Conservation (phyloP, 1,284 basidiomycete genomes). For the Xerocomus amazonicus region DNA sequence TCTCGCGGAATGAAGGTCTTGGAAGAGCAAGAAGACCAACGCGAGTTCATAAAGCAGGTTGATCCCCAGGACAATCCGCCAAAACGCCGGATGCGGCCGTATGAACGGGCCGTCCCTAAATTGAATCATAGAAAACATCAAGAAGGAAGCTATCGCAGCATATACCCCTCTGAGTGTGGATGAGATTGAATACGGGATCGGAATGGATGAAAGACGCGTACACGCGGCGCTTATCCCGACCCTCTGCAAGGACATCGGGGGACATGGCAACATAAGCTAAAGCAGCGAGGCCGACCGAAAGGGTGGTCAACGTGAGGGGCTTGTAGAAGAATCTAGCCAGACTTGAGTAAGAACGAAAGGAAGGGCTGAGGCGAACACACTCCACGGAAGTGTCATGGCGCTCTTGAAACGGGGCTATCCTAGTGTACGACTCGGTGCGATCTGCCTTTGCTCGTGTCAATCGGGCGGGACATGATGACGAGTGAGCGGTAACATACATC, state of each 20-base stretch:
- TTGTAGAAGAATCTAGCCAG: conserved; percentile 73
- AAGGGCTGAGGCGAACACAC: conserved; percentile 40
- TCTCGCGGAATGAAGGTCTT: conserved; percentile 75
- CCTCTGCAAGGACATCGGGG: conserved; percentile 74
- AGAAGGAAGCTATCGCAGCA: conserved; percentile 65
- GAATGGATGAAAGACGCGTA: conserved; percentile 37
- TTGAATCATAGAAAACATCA: conserved; percentile 78
- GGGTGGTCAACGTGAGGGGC: conserved; percentile 70
- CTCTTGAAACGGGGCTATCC: conserved; percentile 77
- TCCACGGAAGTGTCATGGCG: conserved; percentile 76
- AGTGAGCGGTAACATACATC: conserved; percentile 38
- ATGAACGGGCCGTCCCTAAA: conserved; percentile 82
- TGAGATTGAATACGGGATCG: conserved; percentile 10
- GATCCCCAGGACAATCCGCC: conserved; percentile 70
- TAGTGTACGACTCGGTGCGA: conserved; percentile 75
- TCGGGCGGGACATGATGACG: conserved; percentile 1
- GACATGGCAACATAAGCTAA: conserved; percentile 78
- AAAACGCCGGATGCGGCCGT: conserved; percentile 72
- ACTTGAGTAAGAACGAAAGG: neutral
- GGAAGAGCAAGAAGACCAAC: conserved; percentile 79
- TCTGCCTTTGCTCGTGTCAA: conserved; percentile 53
- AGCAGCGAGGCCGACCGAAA: conserved; percentile 58
- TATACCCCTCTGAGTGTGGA: conserved; percentile 55
- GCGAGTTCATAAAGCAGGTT: conserved; percentile 79
- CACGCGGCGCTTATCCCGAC: conserved; percentile 73